phyloP scores from a whole-genome alignment of 164 flowering plant genomes.

The Umbellularia californica region DNA sequence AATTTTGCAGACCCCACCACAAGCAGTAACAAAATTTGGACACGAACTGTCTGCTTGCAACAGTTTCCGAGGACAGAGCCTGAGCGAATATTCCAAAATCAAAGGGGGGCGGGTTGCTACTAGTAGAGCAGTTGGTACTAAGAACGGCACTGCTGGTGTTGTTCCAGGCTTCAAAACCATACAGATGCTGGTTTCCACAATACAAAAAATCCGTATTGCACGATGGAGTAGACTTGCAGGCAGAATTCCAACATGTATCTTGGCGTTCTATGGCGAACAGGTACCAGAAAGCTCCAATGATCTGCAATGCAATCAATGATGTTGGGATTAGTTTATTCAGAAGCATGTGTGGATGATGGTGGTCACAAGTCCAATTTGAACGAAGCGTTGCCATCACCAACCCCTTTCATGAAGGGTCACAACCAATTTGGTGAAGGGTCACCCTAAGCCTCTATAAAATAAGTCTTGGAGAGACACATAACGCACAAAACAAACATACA shows the following conservation, averaged over 20 bases:
- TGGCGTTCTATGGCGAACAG: slow-evolving; percentile 72
- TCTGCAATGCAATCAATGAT: slow-evolving; percentile 42
- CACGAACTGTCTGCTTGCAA: slow-evolving; percentile 51
- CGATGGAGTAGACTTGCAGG: slow-evolving; percentile 29
- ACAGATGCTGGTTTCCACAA: slow-evolving; percentile 57
- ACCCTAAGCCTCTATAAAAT: too few species aligned
- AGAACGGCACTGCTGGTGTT: slow-evolving; percentile 32
- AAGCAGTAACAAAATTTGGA: slow-evolving; percentile 89
- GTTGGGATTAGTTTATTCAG: background rate
- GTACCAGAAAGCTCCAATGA: slow-evolving; percentile 97
- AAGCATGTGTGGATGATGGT: background rate
- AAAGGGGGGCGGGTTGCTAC: slow-evolving; percentile 51
- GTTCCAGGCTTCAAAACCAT: slow-evolving; percentile 49
- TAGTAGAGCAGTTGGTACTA: slow-evolving; percentile 33
- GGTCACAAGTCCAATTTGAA: background rate
- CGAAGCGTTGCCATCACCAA: too few species aligned
- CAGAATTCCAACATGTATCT: slow-evolving; percentile 85
- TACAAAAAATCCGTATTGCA: slow-evolving; percentile 61
- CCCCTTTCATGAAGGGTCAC: too few species aligned
- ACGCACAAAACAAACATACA: too few species aligned
- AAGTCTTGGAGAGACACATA: too few species aligned
- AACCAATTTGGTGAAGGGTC: background rate
- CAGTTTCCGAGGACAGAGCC: slow-evolving; percentile 70
- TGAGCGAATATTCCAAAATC: slow-evolving; percentile 77
- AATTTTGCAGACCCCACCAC: slow-evolving; percentile 99